Conservation (phyloP, 225 moss, liverwort and hornwort species). For the Pseudisothecium myosuroides region DNA sequence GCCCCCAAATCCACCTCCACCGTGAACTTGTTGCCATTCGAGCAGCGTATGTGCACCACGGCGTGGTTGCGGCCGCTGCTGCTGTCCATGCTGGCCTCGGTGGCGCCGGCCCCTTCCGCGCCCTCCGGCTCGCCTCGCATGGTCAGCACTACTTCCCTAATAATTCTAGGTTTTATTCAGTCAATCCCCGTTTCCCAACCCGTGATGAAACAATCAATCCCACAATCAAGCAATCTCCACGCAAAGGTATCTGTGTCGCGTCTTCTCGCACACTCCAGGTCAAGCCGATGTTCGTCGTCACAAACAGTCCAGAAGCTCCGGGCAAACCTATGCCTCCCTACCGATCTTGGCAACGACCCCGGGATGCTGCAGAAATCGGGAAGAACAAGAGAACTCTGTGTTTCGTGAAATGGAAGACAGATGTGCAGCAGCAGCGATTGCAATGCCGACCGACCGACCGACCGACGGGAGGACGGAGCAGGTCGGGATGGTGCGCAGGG, state of each 20-base stretch:
- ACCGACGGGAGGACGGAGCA: not conserved
- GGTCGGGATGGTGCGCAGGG: not conserved
- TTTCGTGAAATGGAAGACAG: not conserved
- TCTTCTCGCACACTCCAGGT: too few species aligned
- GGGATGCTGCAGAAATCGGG: not conserved
- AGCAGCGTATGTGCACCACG: slow-evolving; percentile 73
- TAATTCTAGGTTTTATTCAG: not conserved
- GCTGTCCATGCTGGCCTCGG: not conserved
- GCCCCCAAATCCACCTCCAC: slow-evolving; percentile 76
- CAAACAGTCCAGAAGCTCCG: not conserved
- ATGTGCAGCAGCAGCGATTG: not conserved
- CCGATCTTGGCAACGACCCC: not conserved
- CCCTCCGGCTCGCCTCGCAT: slow-evolving; percentile 65
- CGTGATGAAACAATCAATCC: not conserved
- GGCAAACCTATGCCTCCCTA: not conserved
- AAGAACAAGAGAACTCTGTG: not conserved
- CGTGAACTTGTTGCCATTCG: slow-evolving; percentile 94
- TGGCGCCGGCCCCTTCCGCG: not conserved
- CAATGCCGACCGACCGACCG: not conserved
- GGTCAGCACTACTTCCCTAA: not conserved
- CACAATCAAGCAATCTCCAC: not conserved
- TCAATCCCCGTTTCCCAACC: not conserved
- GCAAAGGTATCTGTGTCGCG: not conserved
- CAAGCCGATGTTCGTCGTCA: not conserved
- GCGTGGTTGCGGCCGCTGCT: not conserved